Evolutionary conservation across 1,284 basidiomycete genomes (phyloP).

Genomic region (Microbotryum violaceum): DNA sequence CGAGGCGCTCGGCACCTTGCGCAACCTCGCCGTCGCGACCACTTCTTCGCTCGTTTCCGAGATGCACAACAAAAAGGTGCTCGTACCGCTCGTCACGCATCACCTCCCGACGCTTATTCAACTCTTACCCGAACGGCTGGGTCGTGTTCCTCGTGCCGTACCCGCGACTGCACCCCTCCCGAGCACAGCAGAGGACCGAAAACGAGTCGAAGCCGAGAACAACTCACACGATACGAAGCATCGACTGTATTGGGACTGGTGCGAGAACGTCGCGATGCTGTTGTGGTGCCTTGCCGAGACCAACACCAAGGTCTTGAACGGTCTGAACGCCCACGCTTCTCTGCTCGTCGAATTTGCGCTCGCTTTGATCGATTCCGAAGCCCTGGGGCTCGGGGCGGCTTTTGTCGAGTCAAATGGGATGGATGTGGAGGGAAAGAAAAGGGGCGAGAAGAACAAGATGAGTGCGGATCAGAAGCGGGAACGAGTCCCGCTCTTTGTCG

Average conservation of each 20-base stretch:
- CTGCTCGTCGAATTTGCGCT: constrained; percentile 19
- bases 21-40: constrained; percentile 69
- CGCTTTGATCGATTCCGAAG: constrained; percentile 10
- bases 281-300: constrained; percentile 87
- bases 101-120: constrained; percentile 28
- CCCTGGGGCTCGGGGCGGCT: constrained; percentile 2
- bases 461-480: constrained; percentile 14
- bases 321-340: constrained; percentile 18
- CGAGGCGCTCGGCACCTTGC: constrained; percentile 73
- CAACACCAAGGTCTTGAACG: constrained; percentile 29
- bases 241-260: constrained; percentile 65
- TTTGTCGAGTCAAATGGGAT: constrained; percentile 3
- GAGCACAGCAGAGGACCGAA: constrained; percentile 45
- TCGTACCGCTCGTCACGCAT: constrained; percentile 53
- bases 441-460: constrained; percentile 14
- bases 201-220: constrained; percentile 55
- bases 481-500: constrained; percentile 25
- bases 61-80: constrained; percentile 91
- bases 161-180: constrained; percentile 15
- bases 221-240: constrained; percentile 49
- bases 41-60: constrained; percentile 45
- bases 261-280: constrained; percentile 81
- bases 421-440: constrained; percentile 28
- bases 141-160: no score
- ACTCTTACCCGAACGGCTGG: constrained; percentile 24